Conservation (phyloP, 208 protist species). For the Acanthamoeba triangularis region DNA sequence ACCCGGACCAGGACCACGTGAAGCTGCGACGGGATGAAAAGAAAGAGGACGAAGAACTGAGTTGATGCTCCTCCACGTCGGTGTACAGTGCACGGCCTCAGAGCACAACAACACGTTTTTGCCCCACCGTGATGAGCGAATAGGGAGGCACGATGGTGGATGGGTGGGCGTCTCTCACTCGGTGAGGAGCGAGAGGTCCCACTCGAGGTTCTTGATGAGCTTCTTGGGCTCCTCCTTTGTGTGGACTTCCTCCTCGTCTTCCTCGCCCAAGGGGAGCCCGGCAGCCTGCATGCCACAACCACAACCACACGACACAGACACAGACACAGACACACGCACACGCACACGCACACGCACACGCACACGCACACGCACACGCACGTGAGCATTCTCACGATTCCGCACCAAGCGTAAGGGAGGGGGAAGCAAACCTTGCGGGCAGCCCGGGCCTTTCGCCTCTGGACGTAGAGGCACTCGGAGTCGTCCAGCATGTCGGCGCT, state of each 20-base stretch:
- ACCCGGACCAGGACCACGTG: neutral
- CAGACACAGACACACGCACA: no score
- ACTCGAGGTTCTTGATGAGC: constrained; percentile 18
- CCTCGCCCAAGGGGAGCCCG: constrained; percentile 3
- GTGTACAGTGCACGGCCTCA: no score
- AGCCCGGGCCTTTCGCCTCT: constrained; percentile 3
- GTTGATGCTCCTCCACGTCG: neutral
- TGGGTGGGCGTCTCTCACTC: neutral
- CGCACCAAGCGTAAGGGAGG: neutral
- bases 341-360: no score
- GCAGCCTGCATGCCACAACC: neutral
- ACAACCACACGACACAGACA: neutral
- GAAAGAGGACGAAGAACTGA: neutral
- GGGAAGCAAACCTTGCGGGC: constrained; percentile 1
- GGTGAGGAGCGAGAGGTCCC: constrained; percentile 31
- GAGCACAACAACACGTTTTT: no score
- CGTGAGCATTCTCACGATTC: no score
- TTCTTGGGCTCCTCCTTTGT: constrained; percentile 54
- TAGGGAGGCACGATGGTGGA: neutral
- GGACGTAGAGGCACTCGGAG: constrained; percentile 57
- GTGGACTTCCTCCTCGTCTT: neutral
- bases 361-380: no score
- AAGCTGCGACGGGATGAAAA: neutral
- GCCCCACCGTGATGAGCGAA: neutral
- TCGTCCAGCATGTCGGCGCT: constrained; percentile 46